phyloP scores from a whole-genome alignment of 371 early-diverging fungal genomes.

The Zychaea mexicana region DNA sequence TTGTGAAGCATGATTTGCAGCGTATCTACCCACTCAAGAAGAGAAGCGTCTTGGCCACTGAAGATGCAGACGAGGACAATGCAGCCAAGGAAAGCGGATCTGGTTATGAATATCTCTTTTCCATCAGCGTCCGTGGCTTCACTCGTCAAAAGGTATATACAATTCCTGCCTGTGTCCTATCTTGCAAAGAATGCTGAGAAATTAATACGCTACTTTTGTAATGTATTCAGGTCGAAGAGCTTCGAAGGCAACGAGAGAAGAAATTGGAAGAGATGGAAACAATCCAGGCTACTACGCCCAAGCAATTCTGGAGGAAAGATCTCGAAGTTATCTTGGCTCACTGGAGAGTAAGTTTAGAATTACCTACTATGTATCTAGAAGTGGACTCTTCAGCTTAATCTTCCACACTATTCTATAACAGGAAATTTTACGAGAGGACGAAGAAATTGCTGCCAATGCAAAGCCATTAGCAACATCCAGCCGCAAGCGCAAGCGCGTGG shows the following conservation, averaged over 20 bases:
- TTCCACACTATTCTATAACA: background rate
- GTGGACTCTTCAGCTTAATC: background rate
- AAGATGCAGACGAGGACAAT: constrained; percentile 38
- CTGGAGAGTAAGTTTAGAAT: constrained; percentile 64
- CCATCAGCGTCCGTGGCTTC: constrained; percentile 93
- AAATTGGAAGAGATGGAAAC: constrained; percentile 76
- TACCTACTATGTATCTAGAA: background rate
- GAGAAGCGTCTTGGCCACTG: constrained; percentile 37
- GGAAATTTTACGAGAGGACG: constrained; percentile 37
- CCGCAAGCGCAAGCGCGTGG: constrained; percentile 25
- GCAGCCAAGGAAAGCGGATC: constrained; percentile 15
- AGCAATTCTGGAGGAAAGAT: constrained; percentile 93
- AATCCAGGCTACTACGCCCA: constrained; percentile 70
- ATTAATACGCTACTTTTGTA: background rate
- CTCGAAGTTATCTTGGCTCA: constrained; percentile 74
- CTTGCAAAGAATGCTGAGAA: background rate
- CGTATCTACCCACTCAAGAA: constrained; percentile 60
- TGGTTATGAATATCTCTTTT: constrained; percentile 94
- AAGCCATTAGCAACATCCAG: constrained; percentile 27
- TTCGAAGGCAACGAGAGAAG: constrained; percentile 71
- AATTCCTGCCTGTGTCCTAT: background rate
- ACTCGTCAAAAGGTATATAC: constrained; percentile 82
- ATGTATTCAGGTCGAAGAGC: constrained; percentile 64
- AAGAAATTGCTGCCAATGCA: constrained; percentile 17
- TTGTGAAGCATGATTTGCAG: constrained; percentile 74